Conservation (phyloP, 495 filamentous ascomycete species). For the Aspergillus olivimuriae region DNA sequence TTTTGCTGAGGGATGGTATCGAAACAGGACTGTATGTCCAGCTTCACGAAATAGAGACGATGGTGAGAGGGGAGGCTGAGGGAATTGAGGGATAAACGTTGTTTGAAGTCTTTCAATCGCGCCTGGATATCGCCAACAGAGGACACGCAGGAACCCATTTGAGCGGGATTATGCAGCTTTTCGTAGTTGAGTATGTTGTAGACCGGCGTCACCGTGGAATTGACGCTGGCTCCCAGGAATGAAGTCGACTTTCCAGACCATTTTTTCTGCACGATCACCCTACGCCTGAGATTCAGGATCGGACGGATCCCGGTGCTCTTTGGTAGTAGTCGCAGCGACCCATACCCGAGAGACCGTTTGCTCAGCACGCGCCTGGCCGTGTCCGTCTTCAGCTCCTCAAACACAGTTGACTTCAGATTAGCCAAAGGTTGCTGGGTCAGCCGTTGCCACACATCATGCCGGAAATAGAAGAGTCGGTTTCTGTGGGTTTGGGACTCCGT, state of each 20-base stretch:
- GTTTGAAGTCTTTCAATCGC: conserved; percentile 65
- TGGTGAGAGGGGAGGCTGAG: not conserved
- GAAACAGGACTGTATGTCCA: conserved; percentile 89
- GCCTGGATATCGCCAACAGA: conserved; percentile 76
- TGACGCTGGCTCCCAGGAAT: conserved; percentile 68
- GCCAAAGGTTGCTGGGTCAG: conserved; percentile 68
- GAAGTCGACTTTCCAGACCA: conserved; percentile 39
- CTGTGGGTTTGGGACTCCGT: conserved; percentile 80
- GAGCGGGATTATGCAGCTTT: conserved; percentile 52
- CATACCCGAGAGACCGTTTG: conserved; percentile 61
- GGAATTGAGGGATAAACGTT: conserved; percentile 11
- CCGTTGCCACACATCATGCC: conserved; percentile 83
- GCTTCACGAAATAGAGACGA: conserved; percentile 76
- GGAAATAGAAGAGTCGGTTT: conserved; percentile 86
- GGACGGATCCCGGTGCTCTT: conserved; percentile 67
- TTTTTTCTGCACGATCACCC: conserved; percentile 36
- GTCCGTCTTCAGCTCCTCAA: conserved; percentile 65
- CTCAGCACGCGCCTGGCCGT: conserved; percentile 53
- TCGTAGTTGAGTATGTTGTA: conserved; percentile 74
- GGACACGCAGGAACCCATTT: conserved; percentile 69
- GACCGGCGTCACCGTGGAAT: conserved; percentile 68
- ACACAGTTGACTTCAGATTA: conserved; percentile 64
- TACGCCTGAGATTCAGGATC: conserved; percentile 77
- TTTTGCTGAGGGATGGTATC: conserved; percentile 85
- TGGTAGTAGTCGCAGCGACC: conserved; percentile 73